Evolutionary conservation across 1,284 basidiomycete genomes (phyloP), one percentile per base, ranked within the genome.

Genomic region (Gastroboletus turbinatus): DNA sequence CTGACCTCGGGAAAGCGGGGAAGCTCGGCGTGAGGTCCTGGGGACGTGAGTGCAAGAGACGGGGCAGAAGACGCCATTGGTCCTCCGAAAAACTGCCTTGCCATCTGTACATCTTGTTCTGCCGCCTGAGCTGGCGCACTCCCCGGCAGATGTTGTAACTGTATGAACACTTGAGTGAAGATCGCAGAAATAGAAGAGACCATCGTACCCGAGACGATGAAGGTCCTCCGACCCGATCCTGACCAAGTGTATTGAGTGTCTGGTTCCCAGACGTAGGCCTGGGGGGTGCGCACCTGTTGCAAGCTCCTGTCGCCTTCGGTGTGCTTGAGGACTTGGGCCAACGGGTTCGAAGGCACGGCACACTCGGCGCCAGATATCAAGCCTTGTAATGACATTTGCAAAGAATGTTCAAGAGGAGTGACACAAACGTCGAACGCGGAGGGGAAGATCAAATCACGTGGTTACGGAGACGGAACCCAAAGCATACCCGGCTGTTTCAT

Each of bases 291-390:
- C 61, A 88, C 89, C 76, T 91, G 86, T 63, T 96, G 93, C 35
- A 97, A 73, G 67, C 92, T 94, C 54, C 90, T 86, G 75, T 98
- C 96, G 4, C 87, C 87, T 60, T 95, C 92, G 5, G 94, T 87
- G 65, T 97, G 91, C 73, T 98, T 98, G 57, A 96, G 79, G 43
- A 98, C 88, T 66, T 94, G 90, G 19, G 91, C 87, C 32, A 99
- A 80, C 5, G 95, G 94, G 70, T 98, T 98, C 53, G 88, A 82
- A 7, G 87, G 81, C 23, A 87, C 83, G 9, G 90, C 90, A 74
- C 96, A 97, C 75, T 96, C 96, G 52, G 94, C 85, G 60, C 94
- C 95, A 53, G 91, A 94, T 62, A 98, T 85, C 60, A 98, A 83
- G 56, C 84, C 80, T 75, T 88, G 86, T 50, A 91, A 78, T 21